Evolutionary conservation across 805 yeast species (phyloP).

Genomic region (Crinitomyces ghanaensis): DNA sequence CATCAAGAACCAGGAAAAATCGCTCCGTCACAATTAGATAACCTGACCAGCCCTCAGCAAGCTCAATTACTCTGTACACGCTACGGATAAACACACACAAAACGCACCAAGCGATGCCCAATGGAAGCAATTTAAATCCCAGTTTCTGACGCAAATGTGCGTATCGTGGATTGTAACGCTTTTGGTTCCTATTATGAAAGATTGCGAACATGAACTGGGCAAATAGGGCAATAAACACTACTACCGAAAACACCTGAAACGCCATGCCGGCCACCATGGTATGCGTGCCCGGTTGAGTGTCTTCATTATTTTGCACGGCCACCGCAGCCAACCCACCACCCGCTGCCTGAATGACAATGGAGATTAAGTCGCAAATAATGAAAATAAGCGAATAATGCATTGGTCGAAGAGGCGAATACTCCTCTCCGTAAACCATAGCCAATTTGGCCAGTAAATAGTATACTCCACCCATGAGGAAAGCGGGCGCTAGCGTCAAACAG

Average conservation of each 20-base stretch:
- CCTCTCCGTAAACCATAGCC: constrained; percentile 47
- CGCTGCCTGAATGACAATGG: constrained; percentile 55
- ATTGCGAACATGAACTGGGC: constrained; percentile 28
- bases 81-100: constrained; percentile 34
- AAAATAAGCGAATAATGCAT: constrained; percentile 53
- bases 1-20: constrained; percentile 50
- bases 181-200: background rate
- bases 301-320: constrained; percentile 26
- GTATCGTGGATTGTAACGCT: constrained; percentile 9
- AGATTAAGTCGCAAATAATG: constrained; percentile 50
- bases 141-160: constrained; percentile 6
- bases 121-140: constrained; percentile 8
- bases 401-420: constrained; percentile 42
- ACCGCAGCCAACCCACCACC: constrained; percentile 68
- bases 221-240: constrained; percentile 43
- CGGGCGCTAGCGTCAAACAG: constrained; percentile 67
- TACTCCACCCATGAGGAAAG: constrained; percentile 74
- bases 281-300: constrained; percentile 40
- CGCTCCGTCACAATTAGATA: constrained; percentile 48
- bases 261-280: constrained; percentile 71
- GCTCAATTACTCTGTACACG: constrained; percentile 62
- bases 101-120: constrained; percentile 11
- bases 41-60: constrained; percentile 64
- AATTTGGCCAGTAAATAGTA: constrained; percentile 62
- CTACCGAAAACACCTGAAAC: constrained; percentile 63